phyloP scores from a whole-genome alignment of 2,329 filamentous ascomycete species.

The Cryphonectria nitschkei region DNA sequence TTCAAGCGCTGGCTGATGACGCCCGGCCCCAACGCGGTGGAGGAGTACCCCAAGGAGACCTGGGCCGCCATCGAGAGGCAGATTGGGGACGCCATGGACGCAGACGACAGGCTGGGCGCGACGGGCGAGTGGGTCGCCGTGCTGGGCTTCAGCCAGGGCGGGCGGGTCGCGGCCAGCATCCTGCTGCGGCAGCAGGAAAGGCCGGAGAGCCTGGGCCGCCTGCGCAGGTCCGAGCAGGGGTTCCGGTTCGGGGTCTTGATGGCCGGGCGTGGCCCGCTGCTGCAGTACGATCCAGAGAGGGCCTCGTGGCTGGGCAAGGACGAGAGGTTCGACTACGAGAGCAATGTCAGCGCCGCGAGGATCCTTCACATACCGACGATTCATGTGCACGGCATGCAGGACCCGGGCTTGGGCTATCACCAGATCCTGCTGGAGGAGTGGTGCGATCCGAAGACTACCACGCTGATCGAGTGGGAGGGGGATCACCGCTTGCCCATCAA shows the following conservation, averaged over 20 bases:
- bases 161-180: constrained; percentile 63
- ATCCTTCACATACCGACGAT: constrained; percentile 62
- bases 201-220: constrained; percentile 26
- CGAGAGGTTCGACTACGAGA: constrained; percentile 48
- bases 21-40: constrained; percentile 21
- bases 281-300: constrained; percentile 24
- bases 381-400: constrained; percentile 68
- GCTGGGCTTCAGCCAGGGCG: constrained; percentile 70
- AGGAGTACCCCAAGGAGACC: constrained; percentile 26
- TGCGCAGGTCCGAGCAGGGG: constrained; percentile 36
- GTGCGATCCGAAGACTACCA: constrained; percentile 57
- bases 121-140: constrained; percentile 63
- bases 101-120: constrained; percentile 53
- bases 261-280: constrained; percentile 37
- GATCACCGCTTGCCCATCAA: constrained; percentile 73
- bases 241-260: constrained; percentile 40
- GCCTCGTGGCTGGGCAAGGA: constrained; percentile 39
- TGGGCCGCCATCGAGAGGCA: constrained; percentile 43
- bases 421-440: constrained; percentile 59
- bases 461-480: constrained; percentile 73
- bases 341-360: constrained; percentile 48
- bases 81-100: constrained; percentile 51
- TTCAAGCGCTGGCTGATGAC: constrained; percentile 53
- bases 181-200: constrained; percentile 64
- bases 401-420: constrained; percentile 64